Conservation (phyloP, 192 early-diverging fungal genomes). For the Coemansia sp. region DNA sequence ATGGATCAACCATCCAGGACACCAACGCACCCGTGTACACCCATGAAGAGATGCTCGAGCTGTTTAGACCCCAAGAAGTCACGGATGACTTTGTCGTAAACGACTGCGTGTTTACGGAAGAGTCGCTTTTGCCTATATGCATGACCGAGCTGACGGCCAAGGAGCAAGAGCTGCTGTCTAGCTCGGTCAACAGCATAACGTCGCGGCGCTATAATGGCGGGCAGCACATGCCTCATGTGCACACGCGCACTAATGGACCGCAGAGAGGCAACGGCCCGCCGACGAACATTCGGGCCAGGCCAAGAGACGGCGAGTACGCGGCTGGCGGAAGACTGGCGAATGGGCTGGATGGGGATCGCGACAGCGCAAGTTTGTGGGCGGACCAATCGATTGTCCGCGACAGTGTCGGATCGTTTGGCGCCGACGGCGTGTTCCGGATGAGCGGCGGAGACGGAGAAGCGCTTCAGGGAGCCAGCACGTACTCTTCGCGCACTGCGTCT, state of each 20-base stretch:
- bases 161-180: slow-evolving; percentile 59
- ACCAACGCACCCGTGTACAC: slow-evolving; percentile 67
- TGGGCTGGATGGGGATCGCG: slow-evolving; percentile 21
- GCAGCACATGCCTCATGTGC: slow-evolving; percentile 16
- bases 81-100: slow-evolving; percentile 65
- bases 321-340: not conserved
- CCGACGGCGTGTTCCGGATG: slow-evolving; percentile 68
- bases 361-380: slow-evolving; percentile 50
- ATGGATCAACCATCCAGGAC: slow-evolving; percentile 12
- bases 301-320: slow-evolving; percentile 1
- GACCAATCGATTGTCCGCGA: slow-evolving; percentile 59
- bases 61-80: slow-evolving; percentile 63
- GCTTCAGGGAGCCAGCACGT: not conserved
- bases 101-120: slow-evolving; percentile 64
- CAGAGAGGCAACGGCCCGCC: slow-evolving; percentile 16
- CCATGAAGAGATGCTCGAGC: slow-evolving; percentile 70
- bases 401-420: slow-evolving; percentile 66
- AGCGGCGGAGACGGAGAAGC: slow-evolving; percentile 46
- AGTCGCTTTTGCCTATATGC: slow-evolving; percentile 62
- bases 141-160: slow-evolving; percentile 57
- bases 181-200: slow-evolving; percentile 56
- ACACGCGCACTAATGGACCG: not conserved
- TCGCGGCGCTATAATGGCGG: slow-evolving; percentile 48
- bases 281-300: not conserved
- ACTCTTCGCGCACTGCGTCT: slow-evolving; percentile 14